These are phyloP conservation scores for Potentilla sterilis DNA, from an alignment of 306 rosid species.

Conservation along the genomic window DNA sequence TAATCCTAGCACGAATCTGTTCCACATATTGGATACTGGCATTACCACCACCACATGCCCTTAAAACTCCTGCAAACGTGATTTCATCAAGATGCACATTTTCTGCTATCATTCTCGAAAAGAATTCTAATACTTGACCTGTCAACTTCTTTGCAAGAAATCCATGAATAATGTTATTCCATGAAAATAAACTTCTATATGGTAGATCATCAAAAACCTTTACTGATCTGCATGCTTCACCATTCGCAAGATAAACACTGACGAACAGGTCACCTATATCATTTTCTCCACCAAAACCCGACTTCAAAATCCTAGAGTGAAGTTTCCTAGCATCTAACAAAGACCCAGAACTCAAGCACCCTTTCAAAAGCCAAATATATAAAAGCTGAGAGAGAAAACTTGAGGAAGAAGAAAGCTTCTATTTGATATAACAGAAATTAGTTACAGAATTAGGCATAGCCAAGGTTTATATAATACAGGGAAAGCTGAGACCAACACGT, in stretches of 20 bases:
- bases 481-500: too few relatives aligned
- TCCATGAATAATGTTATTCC: conserved; percentile 60
- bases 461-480: too few relatives aligned
- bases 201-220: conserved; percentile 62
- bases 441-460: too few relatives aligned
- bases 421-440: too few relatives aligned
- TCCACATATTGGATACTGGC: conserved; percentile 48
- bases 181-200: conserved; percentile 39
- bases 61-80: conserved; percentile 57
- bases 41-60: conserved; percentile 52
- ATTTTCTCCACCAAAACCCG: conserved; percentile 51
- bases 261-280: conserved; percentile 45
- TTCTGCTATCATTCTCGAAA: conserved; percentile 45
- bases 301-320: conserved; percentile 65
- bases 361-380: conserved; percentile 72
- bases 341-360: conserved; percentile 49
- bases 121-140: conserved; percentile 38
- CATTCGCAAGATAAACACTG: conserved; percentile 45
- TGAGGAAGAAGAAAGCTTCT: too few relatives aligned
- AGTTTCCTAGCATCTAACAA: conserved; percentile 49
- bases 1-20: conserved; percentile 62
- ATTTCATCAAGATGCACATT: conserved; percentile 46
- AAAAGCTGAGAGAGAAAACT: too few relatives aligned
- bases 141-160: conserved; percentile 37
- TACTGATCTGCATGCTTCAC: conserved; percentile 42